Evolutionary conservation across 1,284 basidiomycete genomes (phyloP), one percentile per base, ranked within the genome.

Genomic region (Pseudozyma thailandica): DNA sequence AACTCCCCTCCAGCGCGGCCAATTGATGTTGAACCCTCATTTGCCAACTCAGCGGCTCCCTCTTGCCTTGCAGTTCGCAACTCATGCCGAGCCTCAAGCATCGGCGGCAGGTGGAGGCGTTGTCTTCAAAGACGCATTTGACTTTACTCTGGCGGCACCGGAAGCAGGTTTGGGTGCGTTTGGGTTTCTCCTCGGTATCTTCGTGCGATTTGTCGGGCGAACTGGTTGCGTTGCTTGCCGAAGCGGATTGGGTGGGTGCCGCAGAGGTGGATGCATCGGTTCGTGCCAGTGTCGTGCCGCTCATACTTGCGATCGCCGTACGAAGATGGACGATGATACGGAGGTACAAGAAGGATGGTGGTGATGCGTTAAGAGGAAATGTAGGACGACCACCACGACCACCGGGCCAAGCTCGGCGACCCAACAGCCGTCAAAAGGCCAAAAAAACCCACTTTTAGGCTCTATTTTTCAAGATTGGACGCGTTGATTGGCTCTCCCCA

Each of bases 31-130:
- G 63, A 3, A 66, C 63, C n/a, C 51, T 23, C 63, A 56, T 66
- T 52, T 66, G 63, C 63, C 63, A 66, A 27, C 63, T 66, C 16
- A 66, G 28, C 27, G 63, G 51, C n/a, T 66, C 56, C 21, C 56
- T 54, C 25, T 60, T 59, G 20, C 56, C 63, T 41, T 66, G 63
- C 46, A 66, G 28, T 35, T 66, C 63, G 45, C 63, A 66, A 18
- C 21, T 55, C 13, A 66, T 51, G 1, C 56, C 63, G n/a, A 66
- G 27, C 8, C 63, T 46, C 13, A 51, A 21, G 18, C 63, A 66
- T 12, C 63, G 27, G 25, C 63, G 51, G 37, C 63, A 66, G 6
- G 48, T 51, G 6, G 61, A 9, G 2, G 52, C 49, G n/a, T 49
- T 54, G 18, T 59, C 48, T 23, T 66, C 56, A 20, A 60, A 66